Evolutionary conservation across 2,329 filamentous ascomycete species (phyloP).

Genomic region (Helotiales sp.): DNA sequence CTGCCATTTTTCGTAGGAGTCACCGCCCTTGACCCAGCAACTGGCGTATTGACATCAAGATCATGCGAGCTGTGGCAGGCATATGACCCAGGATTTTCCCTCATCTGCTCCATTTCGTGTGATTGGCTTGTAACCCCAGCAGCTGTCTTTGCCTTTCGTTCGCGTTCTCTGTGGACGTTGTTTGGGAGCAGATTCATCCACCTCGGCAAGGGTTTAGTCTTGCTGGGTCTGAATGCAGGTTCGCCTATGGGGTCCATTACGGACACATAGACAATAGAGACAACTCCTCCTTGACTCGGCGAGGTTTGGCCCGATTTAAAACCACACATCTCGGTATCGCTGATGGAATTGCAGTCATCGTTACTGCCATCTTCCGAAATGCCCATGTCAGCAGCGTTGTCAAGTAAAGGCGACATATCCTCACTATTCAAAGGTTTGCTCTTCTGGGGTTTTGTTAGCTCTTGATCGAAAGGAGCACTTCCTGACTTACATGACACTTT

Average conservation of each 20-base stretch:
- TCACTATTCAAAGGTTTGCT: conserved; percentile 4
- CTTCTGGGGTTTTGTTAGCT: conserved; percentile 3
- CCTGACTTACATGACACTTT: conserved; percentile 1
- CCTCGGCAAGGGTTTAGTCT: conserved; percentile 56
- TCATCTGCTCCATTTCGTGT: neutral
- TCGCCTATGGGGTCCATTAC: conserved; percentile 55
- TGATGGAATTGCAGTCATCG: conserved; percentile 19
- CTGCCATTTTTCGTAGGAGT: neutral
- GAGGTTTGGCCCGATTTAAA: neutral
- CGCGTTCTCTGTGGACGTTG: conserved; percentile 31
- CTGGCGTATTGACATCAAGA: neutral
- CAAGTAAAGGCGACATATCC: conserved; percentile 26
- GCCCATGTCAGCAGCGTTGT: conserved; percentile 30
- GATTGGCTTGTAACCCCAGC: neutral
- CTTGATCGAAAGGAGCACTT: too few species aligned
- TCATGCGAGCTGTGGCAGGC: conserved; percentile 4
- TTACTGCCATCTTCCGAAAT: conserved; percentile 30
- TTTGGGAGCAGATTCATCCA: conserved; percentile 43
- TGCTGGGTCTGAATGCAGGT: conserved; percentile 53
- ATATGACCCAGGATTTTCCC: neutral
- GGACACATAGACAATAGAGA: conserved; percentile 53
- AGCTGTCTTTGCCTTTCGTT: conserved; percentile 4
- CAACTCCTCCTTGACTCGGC: neutral
- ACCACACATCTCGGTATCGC: conserved; percentile 20
- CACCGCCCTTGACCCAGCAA: neutral